Conservation (phyloP, 2,329 filamentous ascomycete species). For the Phialocephala sp. region DNA sequence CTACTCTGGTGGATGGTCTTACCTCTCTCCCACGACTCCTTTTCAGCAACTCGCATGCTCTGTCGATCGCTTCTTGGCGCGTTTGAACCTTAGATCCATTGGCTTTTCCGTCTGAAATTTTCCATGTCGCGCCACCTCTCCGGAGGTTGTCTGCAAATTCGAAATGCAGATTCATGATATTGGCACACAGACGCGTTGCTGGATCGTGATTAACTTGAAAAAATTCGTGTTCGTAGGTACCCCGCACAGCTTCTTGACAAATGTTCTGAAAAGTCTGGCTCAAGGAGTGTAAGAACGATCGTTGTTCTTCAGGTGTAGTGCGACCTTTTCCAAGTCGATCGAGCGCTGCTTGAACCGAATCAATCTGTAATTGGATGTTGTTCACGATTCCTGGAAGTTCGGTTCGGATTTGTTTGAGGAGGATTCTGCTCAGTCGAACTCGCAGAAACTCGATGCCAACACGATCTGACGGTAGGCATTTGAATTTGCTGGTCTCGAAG, state of each 20-base stretch:
- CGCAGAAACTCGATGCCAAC: conserved; percentile 50
- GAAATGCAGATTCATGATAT: conserved; percentile 29
- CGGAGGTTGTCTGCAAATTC: conserved; percentile 28
- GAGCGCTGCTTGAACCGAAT: background rate
- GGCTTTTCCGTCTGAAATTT: conserved; percentile 14
- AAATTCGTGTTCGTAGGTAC: conserved; percentile 30
- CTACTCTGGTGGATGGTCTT: background rate
- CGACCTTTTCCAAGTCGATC: conserved; percentile 26
- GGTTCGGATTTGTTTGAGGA: conserved; percentile 28
- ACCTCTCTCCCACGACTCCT: conserved; percentile 30
- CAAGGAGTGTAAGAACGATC: conserved; percentile 21
- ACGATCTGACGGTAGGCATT: conserved; percentile 22
- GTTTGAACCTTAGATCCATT: background rate
- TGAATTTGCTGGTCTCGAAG: conserved; percentile 31
- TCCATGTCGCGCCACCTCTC: conserved; percentile 24
- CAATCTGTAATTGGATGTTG: conserved; percentile 33
- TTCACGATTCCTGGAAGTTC: conserved; percentile 29
- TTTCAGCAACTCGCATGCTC: conserved; percentile 28
- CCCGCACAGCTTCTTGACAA: conserved; percentile 27
- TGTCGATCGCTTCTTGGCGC: conserved; percentile 26
- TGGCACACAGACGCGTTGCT: conserved; percentile 27
- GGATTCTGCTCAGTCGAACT: conserved; percentile 48
- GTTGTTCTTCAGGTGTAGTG: conserved; percentile 14
- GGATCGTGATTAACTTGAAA: conserved; percentile 19
- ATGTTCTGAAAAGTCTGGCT: conserved; percentile 28